Evolutionary conservation across 768 basidiomycete species (phyloP), one percentile per base, ranked within the genome.

Genomic region (Pleurotus platypus): DNA sequence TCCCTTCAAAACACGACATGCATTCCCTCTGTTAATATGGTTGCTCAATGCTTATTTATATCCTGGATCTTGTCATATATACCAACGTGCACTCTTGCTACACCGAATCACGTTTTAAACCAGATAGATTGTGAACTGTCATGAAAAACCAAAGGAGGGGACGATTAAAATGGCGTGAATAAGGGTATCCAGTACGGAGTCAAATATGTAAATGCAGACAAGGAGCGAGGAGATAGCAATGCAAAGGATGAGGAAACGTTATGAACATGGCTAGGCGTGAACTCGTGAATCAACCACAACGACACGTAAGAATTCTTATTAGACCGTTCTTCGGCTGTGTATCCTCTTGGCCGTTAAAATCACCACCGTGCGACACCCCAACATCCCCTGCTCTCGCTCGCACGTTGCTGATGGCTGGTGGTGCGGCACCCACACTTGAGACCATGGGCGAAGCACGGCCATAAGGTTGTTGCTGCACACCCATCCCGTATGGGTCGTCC

Each of bases 371-470:
- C 54, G 85, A 80, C 58, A 81, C 78, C 45, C 89, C 88, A 16
- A 82, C 75, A 68, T 89, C 86, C 37, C 86, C 89, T 54, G 76
- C 88, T 63, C 78, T 75, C 56, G 87, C 89, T 51, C 89, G 84
- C 57, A 88, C 81, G 63, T 83, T 81, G 70, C 84, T 90, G 60
- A 91, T 70, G 30, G 88, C 88, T 24, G 87, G 88, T 55, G 86
- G 86, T 27, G 80, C 87, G 39, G 84, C 85, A 42, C 80, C 82
- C 46, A 83, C 78, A 51, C 77, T 84, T 24, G 88, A 81, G 55
- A 90, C 81, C 90, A 93, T 93, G 15, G 90, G 90, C 40, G 90
- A 92, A 26, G 83, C 80, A 51, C 89, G 83, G n/a, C 88, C 87
- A 63, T 92, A 92, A 56, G 75, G 80, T 64, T 80, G 81, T 61